Conservation (phyloP, 306 rosid species). For the Medicago ruthenica region DNA sequence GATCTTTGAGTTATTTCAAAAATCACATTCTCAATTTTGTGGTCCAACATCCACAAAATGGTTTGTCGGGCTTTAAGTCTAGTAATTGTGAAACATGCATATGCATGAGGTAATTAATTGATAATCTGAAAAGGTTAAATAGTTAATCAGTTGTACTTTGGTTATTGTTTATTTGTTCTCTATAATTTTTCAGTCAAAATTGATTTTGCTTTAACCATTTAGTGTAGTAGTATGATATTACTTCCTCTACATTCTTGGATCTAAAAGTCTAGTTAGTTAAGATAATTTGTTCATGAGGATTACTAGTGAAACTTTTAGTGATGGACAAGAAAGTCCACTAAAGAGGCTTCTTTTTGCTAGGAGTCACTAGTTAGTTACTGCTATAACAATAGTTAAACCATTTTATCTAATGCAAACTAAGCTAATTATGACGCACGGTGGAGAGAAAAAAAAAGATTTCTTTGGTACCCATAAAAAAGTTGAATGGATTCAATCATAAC, state of each 20-base stretch:
- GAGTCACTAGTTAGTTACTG: constrained; percentile 22
- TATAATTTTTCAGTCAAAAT: constrained; percentile 5
- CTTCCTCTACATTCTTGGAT: background rate
- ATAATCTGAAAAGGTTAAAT: constrained; percentile 7
- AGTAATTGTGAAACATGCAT: constrained; percentile 21
- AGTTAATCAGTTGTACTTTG: constrained; percentile 21
- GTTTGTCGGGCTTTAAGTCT: constrained; percentile 5
- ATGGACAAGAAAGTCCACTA: constrained; percentile 4
- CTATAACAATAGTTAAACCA: too few relatives aligned
- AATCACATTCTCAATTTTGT: too few relatives aligned
- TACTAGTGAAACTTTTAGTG: constrained; percentile 1
- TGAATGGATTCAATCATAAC: too few relatives aligned
- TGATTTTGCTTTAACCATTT: constrained; percentile 21
- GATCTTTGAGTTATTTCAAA: too few relatives aligned
- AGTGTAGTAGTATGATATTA: background rate
- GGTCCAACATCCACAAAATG: too few relatives aligned
- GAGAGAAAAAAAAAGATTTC: too few relatives aligned
- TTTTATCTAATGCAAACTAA: too few relatives aligned
- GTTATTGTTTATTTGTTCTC: background rate
- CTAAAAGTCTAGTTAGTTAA: background rate
- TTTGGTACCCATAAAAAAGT: too few relatives aligned
- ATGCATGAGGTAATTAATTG: constrained; percentile 5
- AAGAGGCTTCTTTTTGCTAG: constrained; percentile 8
- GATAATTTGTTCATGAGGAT: too few relatives aligned
- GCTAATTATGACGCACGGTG: too few relatives aligned